Percentiles rank a stretch among this genome's conserved stretches.
phyloP scores from a whole-genome alignment of 257 asterid species.

The Solanum arcanum region DNA sequence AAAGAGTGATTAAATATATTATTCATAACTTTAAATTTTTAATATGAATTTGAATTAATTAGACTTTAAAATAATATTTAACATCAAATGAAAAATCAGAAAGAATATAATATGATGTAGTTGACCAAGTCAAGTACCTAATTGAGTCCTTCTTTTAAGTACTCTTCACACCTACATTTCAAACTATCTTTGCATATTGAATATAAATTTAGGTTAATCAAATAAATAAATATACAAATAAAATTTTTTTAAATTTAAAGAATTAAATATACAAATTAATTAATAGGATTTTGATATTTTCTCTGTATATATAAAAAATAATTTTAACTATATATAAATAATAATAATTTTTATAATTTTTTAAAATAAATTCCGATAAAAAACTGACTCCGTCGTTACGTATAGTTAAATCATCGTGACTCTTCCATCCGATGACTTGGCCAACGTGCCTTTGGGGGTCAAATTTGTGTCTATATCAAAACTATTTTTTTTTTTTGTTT shows the following conservation, averaged over 20 bases:
- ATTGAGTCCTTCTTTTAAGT: background rate
- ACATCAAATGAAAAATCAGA: accelerated
- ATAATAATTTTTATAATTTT: too few relatives aligned
- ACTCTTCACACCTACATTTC: background rate
- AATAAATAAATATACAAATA: background rate
- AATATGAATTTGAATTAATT: accelerated
- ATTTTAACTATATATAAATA: too few relatives aligned
- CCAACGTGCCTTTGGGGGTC: background rate
- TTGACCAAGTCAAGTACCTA: background rate
- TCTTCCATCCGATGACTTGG: background rate
- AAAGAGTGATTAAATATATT: background rate
- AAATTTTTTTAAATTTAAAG: too few relatives aligned
- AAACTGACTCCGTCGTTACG: accelerated
- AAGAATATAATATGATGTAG: background rate
- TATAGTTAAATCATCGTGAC: too few relatives aligned
- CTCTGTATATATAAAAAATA: too few relatives aligned
- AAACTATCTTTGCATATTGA: background rate
- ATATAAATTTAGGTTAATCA: background rate
- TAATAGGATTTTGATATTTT: too few relatives aligned
- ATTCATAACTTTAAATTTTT: too few relatives aligned
- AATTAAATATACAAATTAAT: too few relatives aligned
- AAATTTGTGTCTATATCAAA: background rate
- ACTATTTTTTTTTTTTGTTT: background rate
- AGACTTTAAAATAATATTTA: accelerated
- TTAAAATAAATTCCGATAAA: accelerated